Percentiles rank a stretch among this genome's conserved stretches.
Conservation (phyloP, 352 stramenopile species). For the Globisporangium solare region DNA sequence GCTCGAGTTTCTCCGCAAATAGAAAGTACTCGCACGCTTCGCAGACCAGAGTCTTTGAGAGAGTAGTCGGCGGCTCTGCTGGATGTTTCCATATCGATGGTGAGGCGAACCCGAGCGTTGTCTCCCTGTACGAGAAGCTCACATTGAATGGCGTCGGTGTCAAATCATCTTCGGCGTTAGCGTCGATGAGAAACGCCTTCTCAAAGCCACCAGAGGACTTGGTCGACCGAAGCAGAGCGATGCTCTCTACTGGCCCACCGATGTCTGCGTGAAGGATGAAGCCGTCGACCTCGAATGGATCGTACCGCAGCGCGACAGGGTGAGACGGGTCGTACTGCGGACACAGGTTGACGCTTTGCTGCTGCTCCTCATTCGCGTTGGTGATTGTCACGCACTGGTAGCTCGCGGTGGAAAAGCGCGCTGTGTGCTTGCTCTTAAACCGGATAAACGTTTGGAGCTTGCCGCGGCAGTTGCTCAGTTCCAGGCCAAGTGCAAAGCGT, state of each 20-base stretch:
- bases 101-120: slow-evolving; percentile 16
- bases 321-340: slow-evolving; percentile 18
- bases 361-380: slow-evolving; percentile 5
- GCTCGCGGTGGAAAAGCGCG: slow-evolving; percentile 20
- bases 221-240: slow-evolving; percentile 26
- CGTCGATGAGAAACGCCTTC: slow-evolving; percentile 7
- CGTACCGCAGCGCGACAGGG: slow-evolving; percentile 13
- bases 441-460: slow-evolving; percentile 21
- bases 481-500: slow-evolving; percentile 22
- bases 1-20: slow-evolving; percentile 19
- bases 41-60: slow-evolving; percentile 2
- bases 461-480: slow-evolving; percentile 26
- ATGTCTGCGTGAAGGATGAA: slow-evolving; percentile 23
- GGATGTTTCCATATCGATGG: slow-evolving; percentile 15
- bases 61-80: neutral
- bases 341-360: slow-evolving; percentile 21
- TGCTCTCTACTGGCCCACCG: slow-evolving; percentile 10
- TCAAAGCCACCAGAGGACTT: slow-evolving; percentile 21
- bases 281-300: slow-evolving; percentile 21
- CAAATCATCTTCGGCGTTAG: neutral
- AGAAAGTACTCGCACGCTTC: slow-evolving; percentile 25
- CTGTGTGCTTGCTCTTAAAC: slow-evolving; percentile 10
- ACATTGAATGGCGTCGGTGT: slow-evolving; percentile 10
- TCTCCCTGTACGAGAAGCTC: slow-evolving; percentile 16
- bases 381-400: slow-evolving; percentile 33